A percentile compares a stretch with the other conserved stretches of the same genome.
These are phyloP conservation scores for Fusarium concolor DNA, from an alignment of 2,329 filamentous ascomycete genomes.

Conservation along the genomic window DNA sequence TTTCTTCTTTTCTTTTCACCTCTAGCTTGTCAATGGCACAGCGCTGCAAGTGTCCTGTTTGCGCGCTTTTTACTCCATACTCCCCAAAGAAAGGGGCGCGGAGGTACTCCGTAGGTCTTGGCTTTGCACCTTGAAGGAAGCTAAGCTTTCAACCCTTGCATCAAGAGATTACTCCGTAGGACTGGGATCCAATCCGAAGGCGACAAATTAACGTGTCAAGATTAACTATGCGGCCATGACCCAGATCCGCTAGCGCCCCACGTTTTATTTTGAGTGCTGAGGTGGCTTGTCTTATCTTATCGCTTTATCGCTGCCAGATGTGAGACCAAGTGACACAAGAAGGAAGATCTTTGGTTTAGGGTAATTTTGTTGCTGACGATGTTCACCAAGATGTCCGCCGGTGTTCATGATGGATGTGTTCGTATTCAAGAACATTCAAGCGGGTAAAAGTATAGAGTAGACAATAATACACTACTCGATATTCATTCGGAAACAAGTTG, in stretches of 20 bases:
- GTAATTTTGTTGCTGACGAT: background rate
- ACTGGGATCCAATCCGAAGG: conserved; percentile 7
- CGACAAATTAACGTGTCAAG: conserved; percentile 24
- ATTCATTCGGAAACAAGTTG: background rate
- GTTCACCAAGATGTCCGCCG: too few species aligned
- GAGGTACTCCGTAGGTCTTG: background rate
- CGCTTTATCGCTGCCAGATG: too few species aligned
- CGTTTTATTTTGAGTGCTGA: background rate
- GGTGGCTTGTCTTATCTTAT: conserved; percentile 1
- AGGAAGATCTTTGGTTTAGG: too few species aligned
- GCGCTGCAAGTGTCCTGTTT: background rate
- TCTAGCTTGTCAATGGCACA: background rate
- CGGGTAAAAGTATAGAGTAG: background rate
- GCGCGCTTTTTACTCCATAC: too few species aligned
- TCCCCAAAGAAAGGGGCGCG: background rate
- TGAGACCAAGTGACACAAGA: too few species aligned
- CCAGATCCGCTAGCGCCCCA: conserved; percentile 19
- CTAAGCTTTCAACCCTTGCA: conserved; percentile 22
- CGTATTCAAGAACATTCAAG: too few species aligned
- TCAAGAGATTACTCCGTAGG: conserved; percentile 7
- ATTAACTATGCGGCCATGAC: conserved; percentile 18
- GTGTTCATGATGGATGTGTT: too few species aligned
- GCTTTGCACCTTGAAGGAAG: background rate
- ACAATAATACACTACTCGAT: background rate
- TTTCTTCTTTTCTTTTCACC: background rate